Evolutionary conservation across 148 eudicot species (phyloP), one percentile per base, ranked within the genome.

Genomic region (Arctostaphylos glauca): DNA sequence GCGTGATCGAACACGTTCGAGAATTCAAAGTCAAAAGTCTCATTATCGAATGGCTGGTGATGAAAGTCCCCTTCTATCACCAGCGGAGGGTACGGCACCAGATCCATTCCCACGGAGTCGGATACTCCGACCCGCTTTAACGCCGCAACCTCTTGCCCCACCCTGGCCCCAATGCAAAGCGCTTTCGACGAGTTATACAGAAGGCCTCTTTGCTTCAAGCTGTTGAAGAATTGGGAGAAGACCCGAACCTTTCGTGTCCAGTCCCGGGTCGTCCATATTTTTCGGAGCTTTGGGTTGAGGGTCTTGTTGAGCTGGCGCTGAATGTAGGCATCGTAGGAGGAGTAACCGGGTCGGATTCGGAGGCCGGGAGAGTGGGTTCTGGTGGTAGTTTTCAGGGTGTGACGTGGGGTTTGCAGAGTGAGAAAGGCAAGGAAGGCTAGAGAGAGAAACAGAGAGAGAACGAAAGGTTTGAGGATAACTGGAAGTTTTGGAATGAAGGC

Each of bases 1-100:
- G 98, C 98, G 78, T 95, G 98, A 59, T 95, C 98, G 82, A 95
- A 95, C 84, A 95, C 97, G 62, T 95, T 95, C 2, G 97, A 93
- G 85, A 95, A 93, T 12, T 95, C 97, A 21, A 95, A 92, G 68
- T 93, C 94, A 15, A 95, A 95, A 1, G 78, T 84, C 38, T 77
- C 83, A 23, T 90, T 84, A 19, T 80, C 86, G 72, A 93, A 93
- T 19, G 98, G 98, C 79, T 93, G 98, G 6, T 82, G 48, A 77
- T 95, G 98, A 6, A 95, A 95, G 73, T 95, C 98, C 0, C 98
- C 98, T 4, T 87, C 67, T 0, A 95, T 6, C 0, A 95, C 98
- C 4, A 92, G 80, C 0, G 98, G 98, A 9, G 98, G 98, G 70
- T 70, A 91, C 16, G 98, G 97, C 1, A 95, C 98, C 5, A 95